A percentile compares a stretch with the other conserved stretches of the same genome.
Conservation (phyloP, 2,329 filamentous ascomycete genomes). For the Colletotrichum eleusines region DNA sequence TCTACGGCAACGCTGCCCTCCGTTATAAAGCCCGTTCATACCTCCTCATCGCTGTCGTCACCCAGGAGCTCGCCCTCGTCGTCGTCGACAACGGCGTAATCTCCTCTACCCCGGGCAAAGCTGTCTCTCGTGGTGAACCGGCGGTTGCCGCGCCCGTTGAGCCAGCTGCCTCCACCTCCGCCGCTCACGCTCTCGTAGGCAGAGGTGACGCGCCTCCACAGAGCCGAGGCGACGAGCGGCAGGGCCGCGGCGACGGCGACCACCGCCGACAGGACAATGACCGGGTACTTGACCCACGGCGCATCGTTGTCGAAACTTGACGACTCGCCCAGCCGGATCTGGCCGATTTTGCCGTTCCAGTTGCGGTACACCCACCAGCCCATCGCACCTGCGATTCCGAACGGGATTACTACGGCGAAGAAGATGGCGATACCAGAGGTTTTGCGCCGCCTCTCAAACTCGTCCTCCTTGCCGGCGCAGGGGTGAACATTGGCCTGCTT, state of each 20-base stretch:
- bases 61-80: slow-evolving; percentile 95
- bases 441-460: slow-evolving; percentile 79
- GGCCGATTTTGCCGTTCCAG: slow-evolving; percentile 91
- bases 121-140: slow-evolving; percentile 90
- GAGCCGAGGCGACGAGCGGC: slow-evolving; percentile 77
- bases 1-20: neutral
- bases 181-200: slow-evolving; percentile 63
- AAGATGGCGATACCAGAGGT: slow-evolving; percentile 82
- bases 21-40: slow-evolving; percentile 49
- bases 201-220: slow-evolving; percentile 75
- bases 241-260: slow-evolving; percentile 71
- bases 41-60: slow-evolving; percentile 93
- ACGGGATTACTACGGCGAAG: slow-evolving; percentile 83
- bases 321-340: slow-evolving; percentile 87
- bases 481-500: slow-evolving; percentile 70
- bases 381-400: slow-evolving; percentile 75
- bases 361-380: slow-evolving; percentile 89
- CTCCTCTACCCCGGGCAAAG: slow-evolving; percentile 87
- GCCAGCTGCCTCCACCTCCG: slow-evolving; percentile 64
- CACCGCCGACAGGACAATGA: slow-evolving; percentile 76
- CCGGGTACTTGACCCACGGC: slow-evolving; percentile 84
- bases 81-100: slow-evolving; percentile 89
- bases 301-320: slow-evolving; percentile 74
- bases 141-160: slow-evolving; percentile 68
- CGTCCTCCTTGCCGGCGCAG: slow-evolving; percentile 84